Evolutionary conservation across 495 filamentous ascomycete genomes (phyloP).

Genomic region (Saxophila tyrrhenica): DNA sequence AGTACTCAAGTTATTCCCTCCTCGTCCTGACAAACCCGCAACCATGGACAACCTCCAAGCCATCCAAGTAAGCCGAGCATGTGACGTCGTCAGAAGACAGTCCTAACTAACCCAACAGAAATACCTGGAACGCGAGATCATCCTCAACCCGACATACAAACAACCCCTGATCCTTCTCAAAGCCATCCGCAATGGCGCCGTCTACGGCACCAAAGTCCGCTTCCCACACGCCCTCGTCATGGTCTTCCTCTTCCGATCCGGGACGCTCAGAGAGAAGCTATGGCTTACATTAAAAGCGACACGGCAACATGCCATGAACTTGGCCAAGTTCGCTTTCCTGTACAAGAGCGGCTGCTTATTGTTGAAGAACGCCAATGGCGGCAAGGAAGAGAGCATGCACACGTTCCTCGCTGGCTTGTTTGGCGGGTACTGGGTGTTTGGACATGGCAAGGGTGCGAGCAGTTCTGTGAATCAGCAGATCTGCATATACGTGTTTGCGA

Average conservation of each 20-base stretch:
- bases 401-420: slow-evolving; percentile 81
- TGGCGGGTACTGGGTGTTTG: slow-evolving; percentile 90
- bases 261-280: slow-evolving; percentile 73
- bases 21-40: background rate
- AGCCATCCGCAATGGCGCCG: slow-evolving; percentile 86
- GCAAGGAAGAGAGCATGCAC: slow-evolving; percentile 50
- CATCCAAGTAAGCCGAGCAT: slow-evolving; percentile 2
- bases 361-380: slow-evolving; percentile 50
- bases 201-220: slow-evolving; percentile 95
- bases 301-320: slow-evolving; percentile 78
- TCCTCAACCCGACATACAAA: slow-evolving; percentile 74
- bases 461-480: slow-evolving; percentile 92
- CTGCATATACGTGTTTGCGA: slow-evolving; percentile 93
- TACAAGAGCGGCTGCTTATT: slow-evolving; percentile 74
- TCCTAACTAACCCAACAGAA: slow-evolving; percentile 14
- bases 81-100: background rate
- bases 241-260: slow-evolving; percentile 88
- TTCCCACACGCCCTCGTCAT: slow-evolving; percentile 98
- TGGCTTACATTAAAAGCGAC: slow-evolving; percentile 74
- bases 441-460: slow-evolving; percentile 51
- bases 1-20: background rate
- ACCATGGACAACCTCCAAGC: slow-evolving; percentile 13
- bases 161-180: slow-evolving; percentile 76
- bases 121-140: slow-evolving; percentile 46
- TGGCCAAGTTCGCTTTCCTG: slow-evolving; percentile 69